Evolutionary conservation across 129 eudicot species (phyloP).

Genomic region (Kitagawia praeruptora): DNA sequence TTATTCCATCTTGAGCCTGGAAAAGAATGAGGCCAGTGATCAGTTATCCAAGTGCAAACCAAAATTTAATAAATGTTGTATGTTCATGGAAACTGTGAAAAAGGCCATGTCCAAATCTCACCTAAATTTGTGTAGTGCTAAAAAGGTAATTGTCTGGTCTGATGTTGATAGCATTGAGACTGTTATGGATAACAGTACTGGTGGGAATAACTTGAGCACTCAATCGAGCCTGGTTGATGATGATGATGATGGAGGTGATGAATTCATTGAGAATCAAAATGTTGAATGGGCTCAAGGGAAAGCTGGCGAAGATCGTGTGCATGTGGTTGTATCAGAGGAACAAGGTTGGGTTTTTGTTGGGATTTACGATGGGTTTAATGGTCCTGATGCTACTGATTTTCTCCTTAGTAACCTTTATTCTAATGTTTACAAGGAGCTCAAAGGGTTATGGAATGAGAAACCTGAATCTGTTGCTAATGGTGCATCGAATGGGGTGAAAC

Average conservation of each 20-base stretch:
- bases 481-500: conserved; percentile 17
- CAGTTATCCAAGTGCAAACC: conserved; percentile 36
- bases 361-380: conserved; percentile 86
- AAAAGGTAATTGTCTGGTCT: background rate
- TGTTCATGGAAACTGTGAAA: conserved; percentile 22
- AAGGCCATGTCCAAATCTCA: conserved; percentile 25
- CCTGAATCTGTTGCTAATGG: conserved; percentile 2
- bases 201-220: conserved; percentile 10
- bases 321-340: conserved; percentile 73
- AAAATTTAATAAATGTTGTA: conserved; percentile 27
- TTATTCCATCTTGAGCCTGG: conserved; percentile 47
- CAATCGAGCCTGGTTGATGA: conserved; percentile 22
- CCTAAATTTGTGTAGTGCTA: conserved; percentile 4
- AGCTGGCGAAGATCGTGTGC: conserved; percentile 87
- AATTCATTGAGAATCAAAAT: conserved; percentile 31
- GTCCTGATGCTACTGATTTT: conserved; percentile 91
- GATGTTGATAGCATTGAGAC: conserved; percentile 19
- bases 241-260: conserved; percentile 14
- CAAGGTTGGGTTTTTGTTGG: conserved; percentile 88
- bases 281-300: conserved; percentile 95
- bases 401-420: conserved; percentile 56
- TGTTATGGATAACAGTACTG: conserved; percentile 1
- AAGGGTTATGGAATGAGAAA: conserved; percentile 55
- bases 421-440: conserved; percentile 60
- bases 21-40: conserved; percentile 29